phyloP scores from a whole-genome alignment of 495 filamentous ascomycete species.

The Lasiosphaeriaceae sp. region DNA sequence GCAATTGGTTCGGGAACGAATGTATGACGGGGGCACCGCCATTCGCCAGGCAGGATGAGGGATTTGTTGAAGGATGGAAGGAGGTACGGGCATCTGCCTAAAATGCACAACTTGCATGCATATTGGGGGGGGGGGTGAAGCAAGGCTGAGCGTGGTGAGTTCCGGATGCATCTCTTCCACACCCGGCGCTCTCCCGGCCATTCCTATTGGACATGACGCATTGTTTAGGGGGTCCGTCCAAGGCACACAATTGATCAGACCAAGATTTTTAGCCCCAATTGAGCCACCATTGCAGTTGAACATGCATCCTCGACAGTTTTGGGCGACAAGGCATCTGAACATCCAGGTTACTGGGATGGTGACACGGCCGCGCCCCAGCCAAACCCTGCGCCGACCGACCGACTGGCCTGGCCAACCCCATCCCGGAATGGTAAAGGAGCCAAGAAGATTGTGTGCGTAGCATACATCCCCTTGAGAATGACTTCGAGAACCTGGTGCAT shows the following conservation, averaged over 20 bases:
- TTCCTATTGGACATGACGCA: neutral
- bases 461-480: too few relatives aligned
- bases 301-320: neutral
- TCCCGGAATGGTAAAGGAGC: too few relatives aligned
- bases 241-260: neutral
- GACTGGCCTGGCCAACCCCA: neutral
- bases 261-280: neutral
- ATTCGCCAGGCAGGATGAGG: neutral
- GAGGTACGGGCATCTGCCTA: neutral
- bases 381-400: neutral
- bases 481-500: too few relatives aligned
- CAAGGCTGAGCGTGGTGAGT: neutral
- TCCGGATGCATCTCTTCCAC: neutral
- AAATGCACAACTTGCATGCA: neutral
- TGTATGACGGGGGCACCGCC: neutral
- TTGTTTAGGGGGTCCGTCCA: neutral
- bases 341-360: neutral
- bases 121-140: neutral
- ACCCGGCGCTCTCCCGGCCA: neutral
- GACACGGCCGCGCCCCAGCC: neutral
- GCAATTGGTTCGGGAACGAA: neutral
- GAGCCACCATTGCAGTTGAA: neutral
- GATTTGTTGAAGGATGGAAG: neutral
- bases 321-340: neutral
- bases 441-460: too few relatives aligned